Conservation (phyloP, 768 basidiomycete genomes). For the Clavulina sp. region DNA sequence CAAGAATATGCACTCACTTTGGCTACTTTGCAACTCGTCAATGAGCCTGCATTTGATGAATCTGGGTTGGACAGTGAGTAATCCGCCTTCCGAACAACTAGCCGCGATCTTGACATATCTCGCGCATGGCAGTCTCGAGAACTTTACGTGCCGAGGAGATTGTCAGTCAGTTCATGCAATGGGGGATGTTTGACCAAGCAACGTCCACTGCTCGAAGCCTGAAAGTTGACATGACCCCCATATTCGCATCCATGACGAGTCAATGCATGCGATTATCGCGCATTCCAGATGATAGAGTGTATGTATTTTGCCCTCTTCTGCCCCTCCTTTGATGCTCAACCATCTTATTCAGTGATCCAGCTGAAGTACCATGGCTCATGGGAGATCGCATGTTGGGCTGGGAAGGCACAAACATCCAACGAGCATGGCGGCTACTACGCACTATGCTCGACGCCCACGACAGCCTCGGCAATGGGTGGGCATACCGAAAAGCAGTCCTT, state of each 20-base stretch:
- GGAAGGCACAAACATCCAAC: constrained; percentile 61
- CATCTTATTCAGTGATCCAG: neutral
- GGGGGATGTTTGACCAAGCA: constrained; percentile 62
- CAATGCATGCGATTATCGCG: constrained; percentile 65
- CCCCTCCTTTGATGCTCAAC: neutral
- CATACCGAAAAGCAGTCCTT: constrained; percentile 58
- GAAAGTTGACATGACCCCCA: constrained; percentile 69
- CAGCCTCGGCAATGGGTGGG: constrained; percentile 44
- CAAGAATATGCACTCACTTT: constrained; percentile 60
- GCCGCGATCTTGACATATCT: too few species aligned
- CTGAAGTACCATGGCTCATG: constrained; percentile 42
- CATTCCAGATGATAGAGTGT: constrained; percentile 27
- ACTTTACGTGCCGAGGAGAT: constrained; percentile 30
- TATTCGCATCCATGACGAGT: constrained; percentile 59
- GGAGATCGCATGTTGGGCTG: constrained; percentile 68
- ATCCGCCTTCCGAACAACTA: neutral
- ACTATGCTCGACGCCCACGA: constrained; percentile 67
- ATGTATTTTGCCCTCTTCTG: neutral
- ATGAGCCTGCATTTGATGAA: too few species aligned
- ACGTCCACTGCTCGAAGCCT: constrained; percentile 58
- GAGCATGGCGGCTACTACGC: constrained; percentile 81
- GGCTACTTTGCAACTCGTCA: constrained; percentile 59
- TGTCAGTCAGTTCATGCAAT: constrained; percentile 60
- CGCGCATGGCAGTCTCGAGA: neutral
- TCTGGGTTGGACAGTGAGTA: constrained; percentile 45